These are phyloP conservation scores for Microcos paniculata DNA, from an alignment of 345 rosid species.

Conservation along the genomic window DNA sequence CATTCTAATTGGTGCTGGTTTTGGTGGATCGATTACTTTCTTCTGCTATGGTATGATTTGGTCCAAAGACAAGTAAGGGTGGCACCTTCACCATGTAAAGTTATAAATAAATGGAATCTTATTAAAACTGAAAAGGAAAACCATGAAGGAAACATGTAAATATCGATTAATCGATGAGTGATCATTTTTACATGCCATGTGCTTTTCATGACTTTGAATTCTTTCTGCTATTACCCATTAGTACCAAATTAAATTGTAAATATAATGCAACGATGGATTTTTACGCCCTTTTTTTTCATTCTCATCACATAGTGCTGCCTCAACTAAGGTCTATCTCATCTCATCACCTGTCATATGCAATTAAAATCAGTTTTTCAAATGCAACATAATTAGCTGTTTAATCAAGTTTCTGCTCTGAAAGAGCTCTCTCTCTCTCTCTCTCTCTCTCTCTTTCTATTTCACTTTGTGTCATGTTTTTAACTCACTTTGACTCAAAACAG, in stretches of 20 bases:
- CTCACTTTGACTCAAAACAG: slow-evolving; percentile 7
- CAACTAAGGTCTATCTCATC: slow-evolving; percentile 11
- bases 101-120: background rate
- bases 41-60: background rate
- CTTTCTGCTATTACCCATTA: background rate
- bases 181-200: background rate
- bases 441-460: background rate
- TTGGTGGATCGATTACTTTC: background rate
- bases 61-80: background rate
- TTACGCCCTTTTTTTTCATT: background rate
- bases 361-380: background rate
- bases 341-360: background rate
- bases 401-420: background rate
- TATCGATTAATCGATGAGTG: background rate
- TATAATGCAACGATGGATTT: too few relatives aligned
- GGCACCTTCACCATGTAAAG: background rate
- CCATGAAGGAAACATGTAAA: background rate
- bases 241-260: too few relatives aligned
- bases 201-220: background rate
- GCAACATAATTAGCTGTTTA: background rate
- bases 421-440: background rate
- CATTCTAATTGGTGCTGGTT: background rate
- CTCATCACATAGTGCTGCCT: slow-evolving; percentile 16
- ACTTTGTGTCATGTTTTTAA: background rate
- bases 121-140: background rate